phyloP scores from a whole-genome alignment of 495 filamentous ascomycete species.

The Neurospora terricola region DNA sequence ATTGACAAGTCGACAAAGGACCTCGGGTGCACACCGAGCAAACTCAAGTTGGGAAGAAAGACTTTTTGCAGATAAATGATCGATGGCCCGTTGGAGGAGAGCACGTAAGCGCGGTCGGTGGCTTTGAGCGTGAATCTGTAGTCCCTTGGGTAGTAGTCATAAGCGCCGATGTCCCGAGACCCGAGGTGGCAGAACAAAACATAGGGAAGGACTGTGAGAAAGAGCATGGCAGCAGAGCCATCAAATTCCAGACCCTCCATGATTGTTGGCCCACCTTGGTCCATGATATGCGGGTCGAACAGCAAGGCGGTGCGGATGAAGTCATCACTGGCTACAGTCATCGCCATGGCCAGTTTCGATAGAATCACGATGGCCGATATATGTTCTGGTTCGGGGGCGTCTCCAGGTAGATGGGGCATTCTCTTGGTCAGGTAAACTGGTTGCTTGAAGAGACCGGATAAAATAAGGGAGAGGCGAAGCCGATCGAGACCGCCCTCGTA shows the following conservation, averaged over 20 bases:
- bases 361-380: not conserved
- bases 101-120: not conserved
- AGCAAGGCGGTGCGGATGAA: not conserved
- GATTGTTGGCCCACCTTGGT: too few species aligned
- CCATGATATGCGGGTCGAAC: not conserved
- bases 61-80: not conserved
- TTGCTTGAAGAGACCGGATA: not conserved
- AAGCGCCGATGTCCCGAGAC: not conserved
- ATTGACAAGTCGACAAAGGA: not conserved
- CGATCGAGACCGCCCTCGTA: not conserved
- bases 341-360: not conserved
- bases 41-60: not conserved
- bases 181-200: not conserved
- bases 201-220: not conserved
- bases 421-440: not conserved
- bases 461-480: not conserved
- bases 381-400: not conserved
- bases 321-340: too few species aligned
- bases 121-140: not conserved
- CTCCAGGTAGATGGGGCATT: not conserved
- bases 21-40: not conserved
- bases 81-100: not conserved
- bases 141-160: not conserved
- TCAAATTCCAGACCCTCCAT: too few species aligned
- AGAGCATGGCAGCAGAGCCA: not conserved